Percentiles rank a stretch among this genome's conserved stretches.
Evolutionary conservation across 164 flowering plant species (phyloP).

Genomic region (Houttuynia cordata): DNA sequence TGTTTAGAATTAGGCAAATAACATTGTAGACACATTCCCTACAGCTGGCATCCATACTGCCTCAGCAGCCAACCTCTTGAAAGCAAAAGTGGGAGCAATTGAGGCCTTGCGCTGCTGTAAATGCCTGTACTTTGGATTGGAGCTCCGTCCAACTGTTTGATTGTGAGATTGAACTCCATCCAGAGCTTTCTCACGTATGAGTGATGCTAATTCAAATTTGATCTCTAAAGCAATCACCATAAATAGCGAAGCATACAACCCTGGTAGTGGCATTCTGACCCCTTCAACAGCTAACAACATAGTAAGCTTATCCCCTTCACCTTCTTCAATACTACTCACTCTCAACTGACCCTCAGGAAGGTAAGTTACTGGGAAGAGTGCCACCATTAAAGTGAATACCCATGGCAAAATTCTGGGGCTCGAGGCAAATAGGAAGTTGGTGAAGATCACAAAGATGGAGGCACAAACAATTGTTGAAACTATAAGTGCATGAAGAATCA

Average conservation of each 20-base stretch:
- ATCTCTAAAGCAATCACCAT: conserved; percentile 91
- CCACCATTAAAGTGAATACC: conserved; percentile 79
- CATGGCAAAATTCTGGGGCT: too few relatives aligned
- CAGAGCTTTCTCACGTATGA: too few relatives aligned
- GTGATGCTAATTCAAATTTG: too few relatives aligned
- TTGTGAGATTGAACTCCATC: too few relatives aligned
- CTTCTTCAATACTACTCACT: conserved; percentile 29
- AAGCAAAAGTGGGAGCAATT: conserved; percentile 55
- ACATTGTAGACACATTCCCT: conserved; percentile 88
- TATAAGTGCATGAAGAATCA: conserved; percentile 61
- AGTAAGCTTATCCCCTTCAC: conserved; percentile 47
- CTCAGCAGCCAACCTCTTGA: conserved; percentile 80
- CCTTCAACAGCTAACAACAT: conserved; percentile 89
- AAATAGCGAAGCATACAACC: conserved; percentile 89
- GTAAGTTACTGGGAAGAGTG: conserved; percentile 94
- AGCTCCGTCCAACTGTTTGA: conserved; percentile 44
- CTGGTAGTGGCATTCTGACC: conserved; percentile 87
- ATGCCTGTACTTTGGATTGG: conserved; percentile 64
- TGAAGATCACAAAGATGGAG: conserved; percentile 85
- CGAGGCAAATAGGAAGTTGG: conserved; percentile 93
- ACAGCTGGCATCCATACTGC: conserved; percentile 99
- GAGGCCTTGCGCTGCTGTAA: conserved; percentile 77
- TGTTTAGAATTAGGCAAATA: conserved; percentile 72
- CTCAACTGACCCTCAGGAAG: conserved; percentile 87
- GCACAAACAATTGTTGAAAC: conserved; percentile 70